Conservation (phyloP, 768 basidiomycete species). For the Leccinum uliginosum region DNA sequence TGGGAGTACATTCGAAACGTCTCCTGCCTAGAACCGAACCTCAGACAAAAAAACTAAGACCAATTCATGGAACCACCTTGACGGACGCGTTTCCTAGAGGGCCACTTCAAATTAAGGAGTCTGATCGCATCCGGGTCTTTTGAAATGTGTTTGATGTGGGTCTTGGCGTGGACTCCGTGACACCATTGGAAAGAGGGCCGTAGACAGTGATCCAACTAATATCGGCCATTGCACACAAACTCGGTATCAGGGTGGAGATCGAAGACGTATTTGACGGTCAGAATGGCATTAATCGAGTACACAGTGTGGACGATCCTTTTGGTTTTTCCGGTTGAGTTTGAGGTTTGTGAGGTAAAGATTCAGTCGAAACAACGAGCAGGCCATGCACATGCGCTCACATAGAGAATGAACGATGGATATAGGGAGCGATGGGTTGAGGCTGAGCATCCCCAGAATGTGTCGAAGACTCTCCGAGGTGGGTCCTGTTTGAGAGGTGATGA, state of each 20-base stretch:
- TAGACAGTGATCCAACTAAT: constrained; percentile 99
- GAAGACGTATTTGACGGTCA: constrained; percentile 97
- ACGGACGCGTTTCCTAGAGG: no score
- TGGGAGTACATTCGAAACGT: no score
- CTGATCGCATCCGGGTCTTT: no score
- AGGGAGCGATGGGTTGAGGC: no score
- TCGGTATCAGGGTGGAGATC: constrained; percentile 95
- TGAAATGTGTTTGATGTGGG: no score
- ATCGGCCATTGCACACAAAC: constrained; percentile 98
- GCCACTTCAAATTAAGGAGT: no score
- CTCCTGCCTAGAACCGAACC: no score
- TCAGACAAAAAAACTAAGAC: no score
- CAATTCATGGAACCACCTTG: no score
- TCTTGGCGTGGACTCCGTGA: constrained; percentile 82
- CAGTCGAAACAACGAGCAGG: constrained; percentile 1
- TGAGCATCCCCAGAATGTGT: no score
- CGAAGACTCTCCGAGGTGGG: no score
- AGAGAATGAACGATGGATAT: constrained; percentile 98
- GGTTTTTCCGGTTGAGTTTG: constrained; percentile 91
- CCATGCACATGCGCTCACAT: constrained; percentile 52
- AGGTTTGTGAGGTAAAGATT: constrained; percentile 53
- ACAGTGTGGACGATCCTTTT: constrained; percentile 93
- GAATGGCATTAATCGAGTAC: constrained; percentile 86
- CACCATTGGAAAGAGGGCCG: constrained; percentile 82
- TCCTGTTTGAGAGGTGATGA: no score